A percentile compares a stretch with the other conserved stretches of the same genome.
phyloP scores from a whole-genome alignment of 192 early-diverging fungal species.

The Paraglomus brasilianum region DNA sequence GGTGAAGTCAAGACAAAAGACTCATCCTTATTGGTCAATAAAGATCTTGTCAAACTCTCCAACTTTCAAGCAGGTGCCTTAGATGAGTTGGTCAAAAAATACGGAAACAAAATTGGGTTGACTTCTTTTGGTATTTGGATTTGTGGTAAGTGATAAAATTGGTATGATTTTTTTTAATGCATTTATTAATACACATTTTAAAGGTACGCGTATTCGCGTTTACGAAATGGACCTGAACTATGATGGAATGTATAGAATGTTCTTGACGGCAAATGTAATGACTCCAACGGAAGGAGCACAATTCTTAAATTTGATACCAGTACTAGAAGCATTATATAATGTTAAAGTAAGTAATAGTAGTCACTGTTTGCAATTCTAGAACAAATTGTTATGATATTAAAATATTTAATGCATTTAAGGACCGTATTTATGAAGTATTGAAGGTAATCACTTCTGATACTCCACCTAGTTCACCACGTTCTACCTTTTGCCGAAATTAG shows the following conservation, averaged over 20 bases:
- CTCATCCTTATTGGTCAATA: constrained; percentile 24
- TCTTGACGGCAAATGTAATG: constrained; percentile 10
- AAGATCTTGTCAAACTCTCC: constrained; percentile 13
- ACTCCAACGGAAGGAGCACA: constrained; percentile 6
- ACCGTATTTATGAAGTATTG: constrained; percentile 16
- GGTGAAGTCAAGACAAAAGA: constrained; percentile 15
- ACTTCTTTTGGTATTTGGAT: constrained; percentile 18
- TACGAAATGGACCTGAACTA: constrained; percentile 18
- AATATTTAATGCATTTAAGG: constrained; percentile 24
- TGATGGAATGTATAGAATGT: constrained; percentile 20
- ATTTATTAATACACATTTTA: too few relatives aligned
- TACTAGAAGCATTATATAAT: constrained; percentile 17
- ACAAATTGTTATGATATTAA: background rate
- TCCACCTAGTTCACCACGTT: constrained; percentile 10
- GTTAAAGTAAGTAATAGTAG: constrained; percentile 23
- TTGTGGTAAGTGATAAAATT: constrained; percentile 8
- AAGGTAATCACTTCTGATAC: constrained; percentile 18
- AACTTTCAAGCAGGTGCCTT: constrained; percentile 20
- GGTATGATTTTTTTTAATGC: background rate
- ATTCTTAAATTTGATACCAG: too few relatives aligned
- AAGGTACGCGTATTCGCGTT: background rate
- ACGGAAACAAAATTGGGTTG: constrained; percentile 21
- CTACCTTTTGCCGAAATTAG: constrained; percentile 14
- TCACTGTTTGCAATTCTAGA: constrained; percentile 1
- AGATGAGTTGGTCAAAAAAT: constrained; percentile 16